Percentiles rank a stretch among this genome's conserved stretches.
Conservation (phyloP, 2,329 filamentous ascomycete species). For the Hypoxylon sp. region DNA sequence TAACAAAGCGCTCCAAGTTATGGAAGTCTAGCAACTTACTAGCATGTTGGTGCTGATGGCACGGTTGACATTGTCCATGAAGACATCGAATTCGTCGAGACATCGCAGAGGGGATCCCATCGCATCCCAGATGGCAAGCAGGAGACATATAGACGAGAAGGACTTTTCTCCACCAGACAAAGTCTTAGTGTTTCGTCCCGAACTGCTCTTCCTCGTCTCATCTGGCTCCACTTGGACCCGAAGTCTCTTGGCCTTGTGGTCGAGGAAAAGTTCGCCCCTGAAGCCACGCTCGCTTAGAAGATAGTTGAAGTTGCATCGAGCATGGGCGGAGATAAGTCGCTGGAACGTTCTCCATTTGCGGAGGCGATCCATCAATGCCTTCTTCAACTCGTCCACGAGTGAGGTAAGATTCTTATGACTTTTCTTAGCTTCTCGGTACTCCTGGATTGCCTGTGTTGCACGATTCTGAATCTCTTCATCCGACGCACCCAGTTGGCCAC, state of each 20-base stretch:
- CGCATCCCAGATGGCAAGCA: constrained; percentile 95
- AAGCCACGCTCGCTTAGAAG: constrained; percentile 92
- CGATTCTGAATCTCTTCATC: constrained; percentile 75
- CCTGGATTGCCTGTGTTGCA: constrained; percentile 59
- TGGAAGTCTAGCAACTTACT: constrained; percentile 66
- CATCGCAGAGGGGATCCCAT: constrained; percentile 97
- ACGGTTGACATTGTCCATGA: constrained; percentile 98
- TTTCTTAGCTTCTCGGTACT: constrained; percentile 59
- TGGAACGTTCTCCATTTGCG: constrained; percentile 86
- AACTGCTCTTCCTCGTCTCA: constrained; percentile 76
- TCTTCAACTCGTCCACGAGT: constrained; percentile 63
- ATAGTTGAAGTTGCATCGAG: constrained; percentile 88
- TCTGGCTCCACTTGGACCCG: constrained; percentile 83
- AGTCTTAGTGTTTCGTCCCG: constrained; percentile 88
- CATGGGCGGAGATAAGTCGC: constrained; percentile 85
- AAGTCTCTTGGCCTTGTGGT: constrained; percentile 81
- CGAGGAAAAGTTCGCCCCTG: constrained; percentile 82
- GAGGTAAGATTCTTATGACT: constrained; percentile 62
- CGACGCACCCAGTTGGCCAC: constrained; percentile 72
- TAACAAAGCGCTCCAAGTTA: constrained; percentile 26
- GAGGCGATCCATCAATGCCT: constrained; percentile 78
- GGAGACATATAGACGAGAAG: constrained; percentile 94
- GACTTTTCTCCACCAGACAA: constrained; percentile 97
- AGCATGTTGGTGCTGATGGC: constrained; percentile 95
- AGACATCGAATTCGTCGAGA: constrained; percentile 98